Evolutionary conservation across 192 early-diverging fungal genomes (phyloP).

Genomic region (Thamnidium elegans): DNA sequence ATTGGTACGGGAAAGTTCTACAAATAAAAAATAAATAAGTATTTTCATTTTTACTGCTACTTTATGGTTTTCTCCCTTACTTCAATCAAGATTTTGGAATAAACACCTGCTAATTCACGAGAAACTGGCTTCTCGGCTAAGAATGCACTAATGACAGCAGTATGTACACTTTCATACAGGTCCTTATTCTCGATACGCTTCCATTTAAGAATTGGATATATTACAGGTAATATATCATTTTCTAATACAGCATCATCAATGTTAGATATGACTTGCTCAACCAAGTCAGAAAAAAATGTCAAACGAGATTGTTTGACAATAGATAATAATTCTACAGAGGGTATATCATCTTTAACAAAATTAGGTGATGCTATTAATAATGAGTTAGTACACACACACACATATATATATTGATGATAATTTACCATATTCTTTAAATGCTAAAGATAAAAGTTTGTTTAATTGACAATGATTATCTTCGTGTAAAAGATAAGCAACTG

Average conservation of each 20-base stretch:
- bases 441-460: slow-evolving; percentile 16
- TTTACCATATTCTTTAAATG: slow-evolving; percentile 31
- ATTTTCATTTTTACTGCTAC: background rate
- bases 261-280: slow-evolving; percentile 44
- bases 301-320: slow-evolving; percentile 37
- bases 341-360: slow-evolving; percentile 8
- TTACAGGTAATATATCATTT: slow-evolving; percentile 40
- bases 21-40: slow-evolving; percentile 2
- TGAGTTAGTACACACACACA: background rate
- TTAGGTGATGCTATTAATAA: background rate
- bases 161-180: slow-evolving; percentile 52
- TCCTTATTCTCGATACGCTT: slow-evolving; percentile 33
- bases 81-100: slow-evolving; percentile 45
- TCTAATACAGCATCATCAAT: slow-evolving; percentile 48
- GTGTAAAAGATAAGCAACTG: slow-evolving; percentile 39
- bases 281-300: slow-evolving; percentile 45
- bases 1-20: slow-evolving; percentile 48
- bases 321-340: slow-evolving; percentile 10
- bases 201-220: slow-evolving; percentile 42
- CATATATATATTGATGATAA: too few relatives aligned
- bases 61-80: slow-evolving; percentile 24
- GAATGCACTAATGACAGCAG: slow-evolving; percentile 46
- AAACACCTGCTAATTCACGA: slow-evolving; percentile 45
- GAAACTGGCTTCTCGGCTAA: slow-evolving; percentile 44
- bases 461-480: slow-evolving; percentile 23